Evolutionary conservation across 1,139 yeast genomes (phyloP).

Genomic region (Geotrichum europaeum): DNA sequence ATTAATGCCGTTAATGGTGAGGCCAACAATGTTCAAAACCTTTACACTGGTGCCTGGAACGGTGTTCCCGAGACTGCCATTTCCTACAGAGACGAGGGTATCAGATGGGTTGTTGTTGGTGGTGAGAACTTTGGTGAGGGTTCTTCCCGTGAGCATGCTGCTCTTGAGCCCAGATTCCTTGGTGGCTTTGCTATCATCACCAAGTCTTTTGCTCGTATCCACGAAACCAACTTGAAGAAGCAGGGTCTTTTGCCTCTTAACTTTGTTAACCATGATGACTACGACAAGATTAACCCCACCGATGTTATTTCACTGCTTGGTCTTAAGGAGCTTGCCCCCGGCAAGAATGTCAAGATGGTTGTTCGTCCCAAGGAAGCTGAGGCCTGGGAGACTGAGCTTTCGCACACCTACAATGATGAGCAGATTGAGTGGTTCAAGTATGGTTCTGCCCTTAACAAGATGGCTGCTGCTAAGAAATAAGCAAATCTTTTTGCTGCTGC

Average conservation of each 20-base stretch:
- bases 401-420: constrained; percentile 93
- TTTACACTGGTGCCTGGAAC: constrained; percentile 83
- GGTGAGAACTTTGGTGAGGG: constrained; percentile 99
- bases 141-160: constrained; percentile 98
- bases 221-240: constrained; percentile 84
- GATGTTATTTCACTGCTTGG: constrained; percentile 82
- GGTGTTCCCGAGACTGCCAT: constrained; percentile 97
- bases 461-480: constrained; percentile 49
- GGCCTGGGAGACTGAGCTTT: constrained; percentile 80
- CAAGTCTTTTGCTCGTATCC: constrained; percentile 95
- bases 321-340: constrained; percentile 83
- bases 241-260: constrained; percentile 96
- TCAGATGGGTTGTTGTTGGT: constrained; percentile 90
- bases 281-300: constrained; percentile 70
- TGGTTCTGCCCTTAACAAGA: constrained; percentile 98
- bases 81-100: constrained; percentile 88
- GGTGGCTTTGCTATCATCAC: constrained; percentile 87
- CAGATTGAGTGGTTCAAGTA: constrained; percentile 99
- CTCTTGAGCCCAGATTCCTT: constrained; percentile 86
- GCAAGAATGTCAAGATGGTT: constrained; percentile 78
- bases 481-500: too few species aligned
- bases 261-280: constrained; percentile 82
- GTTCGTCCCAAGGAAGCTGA: constrained; percentile 84
- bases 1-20: constrained; percentile 95
- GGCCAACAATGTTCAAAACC: constrained; percentile 83